phyloP scores from a whole-genome alignment of 2,329 filamentous ascomycete genomes.

The Cordyceps fumosorosea region DNA sequence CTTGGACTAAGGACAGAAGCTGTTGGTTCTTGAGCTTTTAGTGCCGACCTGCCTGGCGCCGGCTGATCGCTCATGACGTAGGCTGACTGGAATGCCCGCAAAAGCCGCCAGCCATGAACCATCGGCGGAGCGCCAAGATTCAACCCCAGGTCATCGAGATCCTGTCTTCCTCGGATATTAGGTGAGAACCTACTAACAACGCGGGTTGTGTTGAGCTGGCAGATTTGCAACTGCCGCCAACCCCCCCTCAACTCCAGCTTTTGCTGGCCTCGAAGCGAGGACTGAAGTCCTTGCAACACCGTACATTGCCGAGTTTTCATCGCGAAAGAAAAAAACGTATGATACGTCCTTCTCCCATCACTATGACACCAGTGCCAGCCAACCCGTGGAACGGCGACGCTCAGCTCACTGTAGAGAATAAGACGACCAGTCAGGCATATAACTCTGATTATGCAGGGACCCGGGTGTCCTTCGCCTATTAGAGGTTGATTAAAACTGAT shows the following conservation, averaged over 20 bases:
- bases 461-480: no score
- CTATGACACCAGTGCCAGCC: background rate
- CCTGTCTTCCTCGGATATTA: background rate
- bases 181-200: background rate
- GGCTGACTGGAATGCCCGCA: constrained; percentile 5
- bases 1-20: background rate
- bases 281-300: background rate
- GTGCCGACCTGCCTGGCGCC: background rate
- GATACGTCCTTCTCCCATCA: background rate
- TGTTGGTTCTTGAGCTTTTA: constrained; percentile 25
- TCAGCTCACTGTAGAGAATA: background rate
- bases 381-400: background rate
- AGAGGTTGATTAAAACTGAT: no score
- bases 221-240: background rate
- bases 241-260: background rate
- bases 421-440: background rate
- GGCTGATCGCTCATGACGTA: constrained; percentile 1
- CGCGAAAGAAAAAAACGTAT: background rate
- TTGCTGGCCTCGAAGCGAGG: background rate
- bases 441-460: background rate
- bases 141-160: background rate
- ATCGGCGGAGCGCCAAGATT: constrained; percentile 4
- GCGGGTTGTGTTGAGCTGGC: background rate
- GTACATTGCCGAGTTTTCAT: background rate
- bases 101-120: background rate